A percentile compares a stretch with the other conserved stretches of the same genome.
phyloP scores from a whole-genome alignment of 805 yeast genomes.

The Ogataea allantospora region DNA sequence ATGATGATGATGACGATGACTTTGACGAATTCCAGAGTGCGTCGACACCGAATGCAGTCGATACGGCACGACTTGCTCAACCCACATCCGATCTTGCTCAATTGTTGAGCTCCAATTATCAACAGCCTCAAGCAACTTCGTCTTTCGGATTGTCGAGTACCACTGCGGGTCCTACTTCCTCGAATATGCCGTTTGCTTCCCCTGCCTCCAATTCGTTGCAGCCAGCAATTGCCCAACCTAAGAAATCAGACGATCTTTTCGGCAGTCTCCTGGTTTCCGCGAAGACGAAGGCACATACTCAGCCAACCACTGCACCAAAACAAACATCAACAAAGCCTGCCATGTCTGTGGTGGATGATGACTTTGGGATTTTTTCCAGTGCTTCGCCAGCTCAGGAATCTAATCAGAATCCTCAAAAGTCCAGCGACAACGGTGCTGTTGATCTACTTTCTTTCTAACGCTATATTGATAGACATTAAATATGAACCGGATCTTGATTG shows the following conservation, averaged over 20 bases:
- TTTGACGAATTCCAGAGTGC: slow-evolving; percentile 80
- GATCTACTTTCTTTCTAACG: slow-evolving; percentile 48
- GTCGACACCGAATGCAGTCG: slow-evolving; percentile 40
- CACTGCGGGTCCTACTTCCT: slow-evolving; percentile 15
- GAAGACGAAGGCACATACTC: slow-evolving; percentile 40
- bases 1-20: slow-evolving; percentile 53
- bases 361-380: slow-evolving; percentile 15
- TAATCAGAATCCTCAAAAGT: background rate
- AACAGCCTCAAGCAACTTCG: slow-evolving; percentile 17
- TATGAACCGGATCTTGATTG: too few species aligned
- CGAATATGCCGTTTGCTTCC: too few species aligned
- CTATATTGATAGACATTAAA: background rate
- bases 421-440: slow-evolving; percentile 38
- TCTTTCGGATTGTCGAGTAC: slow-evolving; percentile 11
- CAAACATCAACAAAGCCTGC: slow-evolving; percentile 4
- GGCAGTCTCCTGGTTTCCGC: slow-evolving; percentile 69
- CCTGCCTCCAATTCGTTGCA: slow-evolving; percentile 11
- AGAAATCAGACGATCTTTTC: slow-evolving; percentile 60
- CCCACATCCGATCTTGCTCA: slow-evolving; percentile 31
- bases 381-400: slow-evolving; percentile 7
- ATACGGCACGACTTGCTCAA: slow-evolving; percentile 16
- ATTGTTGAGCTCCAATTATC: slow-evolving; percentile 31
- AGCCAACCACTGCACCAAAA: slow-evolving; percentile 15
- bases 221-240: slow-evolving; percentile 39
- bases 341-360: slow-evolving; percentile 10